phyloP scores from a whole-genome alignment of 257 asterid genomes.

The Gentiana straminea region DNA sequence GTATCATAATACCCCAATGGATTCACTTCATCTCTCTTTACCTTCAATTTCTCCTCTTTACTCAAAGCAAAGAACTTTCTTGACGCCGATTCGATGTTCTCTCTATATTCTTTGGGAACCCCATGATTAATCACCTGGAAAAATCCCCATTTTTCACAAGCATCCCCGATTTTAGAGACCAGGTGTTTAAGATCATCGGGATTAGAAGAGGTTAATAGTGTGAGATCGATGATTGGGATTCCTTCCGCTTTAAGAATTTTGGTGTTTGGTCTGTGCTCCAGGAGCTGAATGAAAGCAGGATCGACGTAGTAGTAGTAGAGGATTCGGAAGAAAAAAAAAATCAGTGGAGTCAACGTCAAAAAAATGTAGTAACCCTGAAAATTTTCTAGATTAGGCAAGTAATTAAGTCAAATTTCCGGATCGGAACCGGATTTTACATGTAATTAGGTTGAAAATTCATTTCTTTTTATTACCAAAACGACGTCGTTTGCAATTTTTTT shows the following conservation, averaged over 20 bases:
- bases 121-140: conserved; percentile 86
- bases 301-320: conserved; percentile 11
- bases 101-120: conserved; percentile 33
- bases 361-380: no score
- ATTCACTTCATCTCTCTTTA: conserved; percentile 33
- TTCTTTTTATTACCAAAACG: no score
- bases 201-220: conserved; percentile 11
- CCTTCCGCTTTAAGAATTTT: conserved; percentile 29
- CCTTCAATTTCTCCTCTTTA: conserved; percentile 50
- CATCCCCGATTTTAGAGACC: conserved; percentile 40
- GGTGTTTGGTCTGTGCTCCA: conserved; percentile 54
- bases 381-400: no score
- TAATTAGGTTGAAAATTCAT: no score
- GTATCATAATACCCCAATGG: conserved; percentile 48
- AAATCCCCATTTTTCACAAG: conserved; percentile 60
- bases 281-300: conserved; percentile 42
- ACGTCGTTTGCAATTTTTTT: no score
- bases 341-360: no score
- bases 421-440: no score
- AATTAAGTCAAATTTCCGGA: no score
- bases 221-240: conserved; percentile 62
- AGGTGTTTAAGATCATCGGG: conserved; percentile 15
- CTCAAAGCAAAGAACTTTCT: conserved; percentile 45
- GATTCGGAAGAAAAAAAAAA: no score
- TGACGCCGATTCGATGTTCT: conserved; percentile 37